Evolutionary conservation across 805 yeast species (phyloP).

Genomic region (Brettanomyces naardenensis): DNA sequence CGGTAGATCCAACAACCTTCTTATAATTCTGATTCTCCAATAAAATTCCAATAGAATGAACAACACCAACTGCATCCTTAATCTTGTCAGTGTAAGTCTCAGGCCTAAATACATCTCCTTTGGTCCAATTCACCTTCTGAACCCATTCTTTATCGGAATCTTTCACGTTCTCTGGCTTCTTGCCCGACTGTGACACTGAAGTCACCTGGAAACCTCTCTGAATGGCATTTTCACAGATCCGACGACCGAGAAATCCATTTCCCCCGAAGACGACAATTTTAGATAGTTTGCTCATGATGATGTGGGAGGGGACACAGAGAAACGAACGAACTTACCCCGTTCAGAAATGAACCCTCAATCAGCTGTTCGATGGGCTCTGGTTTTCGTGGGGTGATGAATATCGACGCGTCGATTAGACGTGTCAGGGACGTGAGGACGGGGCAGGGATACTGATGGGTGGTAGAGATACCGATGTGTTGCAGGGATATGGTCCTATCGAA

Average conservation of each 20-base stretch:
- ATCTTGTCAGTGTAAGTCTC: slow-evolving; percentile 43
- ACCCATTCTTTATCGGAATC: slow-evolving; percentile 38
- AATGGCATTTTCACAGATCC: slow-evolving; percentile 64
- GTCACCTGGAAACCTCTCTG: slow-evolving; percentile 57
- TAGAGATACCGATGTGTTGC: too few relatives aligned
- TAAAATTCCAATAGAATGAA: slow-evolving; percentile 75
- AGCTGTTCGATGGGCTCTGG: too few relatives aligned
- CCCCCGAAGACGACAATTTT: slow-evolving; percentile 72
- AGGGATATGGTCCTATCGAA: too few relatives aligned
- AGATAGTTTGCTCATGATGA: not conserved
- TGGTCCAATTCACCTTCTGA: slow-evolving; percentile 52
- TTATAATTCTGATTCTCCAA: slow-evolving; percentile 68
- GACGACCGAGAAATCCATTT: slow-evolving; percentile 69
- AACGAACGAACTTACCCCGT: too few relatives aligned
- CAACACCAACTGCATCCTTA: slow-evolving; percentile 52
- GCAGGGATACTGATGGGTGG: too few relatives aligned
- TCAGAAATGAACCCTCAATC: too few relatives aligned
- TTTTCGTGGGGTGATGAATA: too few relatives aligned
- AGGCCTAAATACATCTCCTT: slow-evolving; percentile 64
- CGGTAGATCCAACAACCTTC: slow-evolving; percentile 31
- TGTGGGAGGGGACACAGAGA: too few relatives aligned
- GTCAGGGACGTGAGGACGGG: too few relatives aligned
- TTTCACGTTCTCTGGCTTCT: slow-evolving; percentile 31
- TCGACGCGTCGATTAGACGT: too few relatives aligned
- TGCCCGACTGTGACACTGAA: slow-evolving; percentile 53